Percentiles rank a stretch among this genome's conserved stretches.
Evolutionary conservation across 2,329 filamentous ascomycete genomes (phyloP).

Genomic region (Pseudogymnoascus sp.): DNA sequence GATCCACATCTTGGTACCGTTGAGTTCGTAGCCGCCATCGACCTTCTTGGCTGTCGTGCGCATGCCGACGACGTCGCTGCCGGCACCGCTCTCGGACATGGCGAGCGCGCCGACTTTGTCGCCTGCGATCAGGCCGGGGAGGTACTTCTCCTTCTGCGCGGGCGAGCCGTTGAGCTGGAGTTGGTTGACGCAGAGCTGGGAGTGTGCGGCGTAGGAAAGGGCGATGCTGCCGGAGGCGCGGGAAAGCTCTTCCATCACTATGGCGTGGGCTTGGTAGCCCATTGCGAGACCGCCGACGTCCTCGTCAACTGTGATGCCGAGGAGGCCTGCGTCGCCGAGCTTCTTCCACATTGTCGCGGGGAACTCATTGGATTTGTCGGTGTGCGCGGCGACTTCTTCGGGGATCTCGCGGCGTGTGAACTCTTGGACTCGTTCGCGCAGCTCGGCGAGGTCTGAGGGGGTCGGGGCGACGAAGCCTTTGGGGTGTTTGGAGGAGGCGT

Average conservation of each 20-base stretch:
- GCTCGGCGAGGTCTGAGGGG: conserved; percentile 44
- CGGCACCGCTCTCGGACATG: conserved; percentile 89
- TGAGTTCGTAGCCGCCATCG: conserved; percentile 78
- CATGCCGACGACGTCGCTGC: conserved; percentile 94
- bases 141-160: conserved; percentile 72
- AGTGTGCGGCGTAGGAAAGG: conserved; percentile 91
- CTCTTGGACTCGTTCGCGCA: conserved; percentile 55
- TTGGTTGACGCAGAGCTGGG: conserved; percentile 94
- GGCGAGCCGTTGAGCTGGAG: conserved; percentile 78
- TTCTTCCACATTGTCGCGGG: conserved; percentile 90
- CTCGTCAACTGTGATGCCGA: conserved; percentile 91
- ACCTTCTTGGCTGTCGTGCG: conserved; percentile 74
- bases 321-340: conserved; percentile 81
- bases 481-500: conserved; percentile 64
- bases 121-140: conserved; percentile 76
- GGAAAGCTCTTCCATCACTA: conserved; percentile 92
- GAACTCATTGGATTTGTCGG: conserved; percentile 84
- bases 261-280: conserved; percentile 94
- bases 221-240: conserved; percentile 78
- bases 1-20: conserved; percentile 98
- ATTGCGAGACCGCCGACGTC: conserved; percentile 82
- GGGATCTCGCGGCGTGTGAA: conserved; percentile 85
- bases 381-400: conserved; percentile 71
- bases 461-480: conserved; percentile 53
- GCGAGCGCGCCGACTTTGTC: conserved; percentile 79